Evolutionary conservation across 1,284 basidiomycete species (phyloP), one percentile per base, ranked within the genome.

Genomic region (Nidula niveotomentosa): DNA sequence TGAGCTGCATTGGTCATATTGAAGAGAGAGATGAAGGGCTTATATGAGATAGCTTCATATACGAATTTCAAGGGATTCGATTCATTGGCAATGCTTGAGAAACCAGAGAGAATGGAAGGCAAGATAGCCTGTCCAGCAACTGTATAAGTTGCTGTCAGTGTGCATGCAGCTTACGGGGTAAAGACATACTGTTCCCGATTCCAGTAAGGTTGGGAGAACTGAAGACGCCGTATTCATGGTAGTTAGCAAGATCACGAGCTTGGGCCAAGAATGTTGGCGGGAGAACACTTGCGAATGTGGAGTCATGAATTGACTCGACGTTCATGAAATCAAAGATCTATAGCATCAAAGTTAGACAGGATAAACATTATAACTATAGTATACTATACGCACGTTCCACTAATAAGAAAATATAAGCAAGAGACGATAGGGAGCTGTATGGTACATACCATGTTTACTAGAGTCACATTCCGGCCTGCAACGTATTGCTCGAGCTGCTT

Each of bases 11-110:
- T 79, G 0, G 87, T 90, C 79, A 93, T 85, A 68, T 89, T 87
- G 76, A 93, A 90, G 53, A 94, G 73, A 13, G 90, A 90, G 54
- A 94, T 72, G 76, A 93, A 90, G 1, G 91, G 91, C 69, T 93
- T 93, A 77, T 94, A 94, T 7, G 90, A 84, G 39, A 86, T 80
- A 8, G 86, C 79, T 48, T 82, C 70, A 56, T 90, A 82, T 47
- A 80, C 74, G 58, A 94, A 69, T 69, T 90, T 88, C 58, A 89
- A 70, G 1, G 86, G 80, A 63, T 86, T 79, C 8, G 77, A 76
- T 45, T 76, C 62, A 69, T 86, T 83, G 10, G 79, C 76, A 64
- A 94, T 85, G 36, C 75, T 75, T 15, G 76, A 68, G 47, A 94
- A 76, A 7, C 83, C 81, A 43, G 75, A 64, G 52, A 91, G 67